phyloP scores from a whole-genome alignment of 1,284 basidiomycete species.

The Pascua guehoae region DNA sequence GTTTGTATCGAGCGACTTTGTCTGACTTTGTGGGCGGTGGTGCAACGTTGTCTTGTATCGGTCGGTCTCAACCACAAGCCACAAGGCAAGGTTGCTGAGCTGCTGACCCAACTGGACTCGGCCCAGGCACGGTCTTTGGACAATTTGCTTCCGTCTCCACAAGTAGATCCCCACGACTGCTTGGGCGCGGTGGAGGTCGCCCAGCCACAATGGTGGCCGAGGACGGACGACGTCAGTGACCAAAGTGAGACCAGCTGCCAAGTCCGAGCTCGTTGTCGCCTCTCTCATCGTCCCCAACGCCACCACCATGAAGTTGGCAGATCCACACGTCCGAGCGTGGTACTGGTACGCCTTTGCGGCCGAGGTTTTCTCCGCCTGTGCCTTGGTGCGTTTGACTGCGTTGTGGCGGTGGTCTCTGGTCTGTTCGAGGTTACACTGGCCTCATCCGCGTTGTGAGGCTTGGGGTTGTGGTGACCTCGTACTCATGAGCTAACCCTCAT shows the following conservation, averaged over 20 bases:
- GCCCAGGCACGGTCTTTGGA: background rate
- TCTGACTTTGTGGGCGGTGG: too few species aligned
- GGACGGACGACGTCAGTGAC: background rate
- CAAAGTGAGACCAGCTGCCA: background rate
- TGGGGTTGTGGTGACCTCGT: too few species aligned
- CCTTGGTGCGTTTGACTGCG: conserved; percentile 22
- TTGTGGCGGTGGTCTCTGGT: background rate
- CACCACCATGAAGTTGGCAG: conserved; percentile 3
- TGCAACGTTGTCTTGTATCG: too few species aligned
- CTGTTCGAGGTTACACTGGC: background rate
- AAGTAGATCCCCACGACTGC: background rate
- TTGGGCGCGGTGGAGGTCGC: conserved; percentile 3
- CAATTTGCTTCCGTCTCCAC: conserved; percentile 2
- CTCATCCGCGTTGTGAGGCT: too few species aligned
- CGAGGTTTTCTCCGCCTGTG: conserved; percentile 46
- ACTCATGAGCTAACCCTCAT: too few species aligned
- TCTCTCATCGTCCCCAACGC: background rate
- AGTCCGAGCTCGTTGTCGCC: background rate
- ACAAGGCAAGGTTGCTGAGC: too few species aligned
- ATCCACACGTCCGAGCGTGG: conserved; percentile 38
- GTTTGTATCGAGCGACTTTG: too few species aligned
- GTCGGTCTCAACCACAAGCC: too few species aligned
- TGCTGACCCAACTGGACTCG: too few species aligned
- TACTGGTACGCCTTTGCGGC: conserved; percentile 47
- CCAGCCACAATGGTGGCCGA: background rate